A percentile compares a stretch with the other conserved stretches of the same genome.
These are phyloP conservation scores for Talaromyces sp. DNA, from an alignment of 2,329 filamentous ascomycete species.

Conservation along the genomic window DNA sequence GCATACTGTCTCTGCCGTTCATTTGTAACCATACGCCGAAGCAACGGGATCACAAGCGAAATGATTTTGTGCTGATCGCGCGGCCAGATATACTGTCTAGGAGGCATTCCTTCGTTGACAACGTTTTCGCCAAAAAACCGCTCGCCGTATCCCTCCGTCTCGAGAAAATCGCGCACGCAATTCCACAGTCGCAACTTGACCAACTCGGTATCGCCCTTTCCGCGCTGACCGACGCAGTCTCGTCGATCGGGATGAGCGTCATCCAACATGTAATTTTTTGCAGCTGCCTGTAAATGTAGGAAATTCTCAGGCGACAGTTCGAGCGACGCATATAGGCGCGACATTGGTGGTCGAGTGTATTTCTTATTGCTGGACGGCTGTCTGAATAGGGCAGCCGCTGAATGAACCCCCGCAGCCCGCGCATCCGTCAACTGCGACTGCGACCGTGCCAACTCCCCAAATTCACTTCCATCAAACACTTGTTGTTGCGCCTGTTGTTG, in stretches of 20 bases:
- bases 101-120: slow-evolving; percentile 40
- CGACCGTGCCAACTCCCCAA: slow-evolving; percentile 38
- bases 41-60: slow-evolving; percentile 56
- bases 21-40: slow-evolving; percentile 60
- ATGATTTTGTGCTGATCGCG: slow-evolving; percentile 57
- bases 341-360: slow-evolving; percentile 58
- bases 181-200: slow-evolving; percentile 58
- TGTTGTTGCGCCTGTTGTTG: slow-evolving; percentile 22
- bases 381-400: slow-evolving; percentile 55
- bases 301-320: slow-evolving; percentile 58
- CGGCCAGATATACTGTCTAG: slow-evolving; percentile 53
- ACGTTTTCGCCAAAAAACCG: slow-evolving; percentile 53
- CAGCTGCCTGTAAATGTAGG: slow-evolving; percentile 55
- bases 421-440: slow-evolving; percentile 43
- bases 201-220: slow-evolving; percentile 56
- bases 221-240: slow-evolving; percentile 58
- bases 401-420: slow-evolving; percentile 53
- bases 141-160: slow-evolving; percentile 51
- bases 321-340: slow-evolving; percentile 57
- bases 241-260: slow-evolving; percentile 55
- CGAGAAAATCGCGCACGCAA: slow-evolving; percentile 56
- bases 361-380: slow-evolving; percentile 53
- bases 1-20: slow-evolving; percentile 60
- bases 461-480: slow-evolving; percentile 31
- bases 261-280: slow-evolving; percentile 59